Evolutionary conservation across 371 early-diverging fungal species (phyloP).

Genomic region (Mucor irregularis): DNA sequence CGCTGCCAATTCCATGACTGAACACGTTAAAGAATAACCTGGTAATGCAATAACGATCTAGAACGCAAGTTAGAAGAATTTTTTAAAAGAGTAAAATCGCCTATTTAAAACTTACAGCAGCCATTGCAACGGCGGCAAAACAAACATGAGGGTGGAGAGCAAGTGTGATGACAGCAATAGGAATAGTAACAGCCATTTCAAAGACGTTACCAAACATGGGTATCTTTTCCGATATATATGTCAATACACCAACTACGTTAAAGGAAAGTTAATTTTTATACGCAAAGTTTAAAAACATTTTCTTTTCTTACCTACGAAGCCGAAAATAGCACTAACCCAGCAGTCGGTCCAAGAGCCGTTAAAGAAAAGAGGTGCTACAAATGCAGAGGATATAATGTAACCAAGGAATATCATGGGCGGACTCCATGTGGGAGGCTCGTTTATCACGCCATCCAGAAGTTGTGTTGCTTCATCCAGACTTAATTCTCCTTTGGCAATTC

Average conservation of each 20-base stretch:
- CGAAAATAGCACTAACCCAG: constrained; percentile 62
- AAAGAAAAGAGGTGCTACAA: constrained; percentile 64
- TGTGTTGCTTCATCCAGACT: constrained; percentile 57
- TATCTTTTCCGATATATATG: constrained; percentile 61
- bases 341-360: constrained; percentile 62
- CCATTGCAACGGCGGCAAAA: constrained; percentile 59
- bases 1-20: constrained; percentile 79
- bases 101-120: constrained; percentile 34
- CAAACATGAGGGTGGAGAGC: constrained; percentile 53
- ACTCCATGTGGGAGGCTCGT: constrained; percentile 51
- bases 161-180: constrained; percentile 59
- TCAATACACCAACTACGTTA: constrained; percentile 58
- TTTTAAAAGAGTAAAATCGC: neutral
- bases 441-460: constrained; percentile 57
- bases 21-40: constrained; percentile 68
- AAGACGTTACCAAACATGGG: constrained; percentile 67
- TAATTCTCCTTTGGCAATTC: constrained; percentile 47
- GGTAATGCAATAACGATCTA: constrained; percentile 67
- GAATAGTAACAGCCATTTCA: constrained; percentile 63
- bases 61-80: neutral
- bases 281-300: neutral
- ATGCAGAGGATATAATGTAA: constrained; percentile 60
- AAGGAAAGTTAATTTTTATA: neutral
- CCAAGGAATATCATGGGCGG: constrained; percentile 51
- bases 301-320: constrained; percentile 38